phyloP scores from a whole-genome alignment of 257 asterid species.

The Handroanthus guayacan region DNA sequence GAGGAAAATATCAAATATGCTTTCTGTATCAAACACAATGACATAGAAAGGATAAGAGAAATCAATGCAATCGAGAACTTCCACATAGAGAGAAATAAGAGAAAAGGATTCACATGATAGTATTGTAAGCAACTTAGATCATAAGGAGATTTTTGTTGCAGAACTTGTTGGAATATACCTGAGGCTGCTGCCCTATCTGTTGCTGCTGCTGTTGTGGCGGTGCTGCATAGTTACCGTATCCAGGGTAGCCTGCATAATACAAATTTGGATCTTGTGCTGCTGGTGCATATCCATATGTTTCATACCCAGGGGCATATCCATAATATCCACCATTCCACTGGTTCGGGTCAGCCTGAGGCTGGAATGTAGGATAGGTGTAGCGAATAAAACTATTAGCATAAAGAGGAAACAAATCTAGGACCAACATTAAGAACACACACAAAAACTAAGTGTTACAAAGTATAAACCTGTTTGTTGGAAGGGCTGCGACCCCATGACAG shows the following conservation, averaged over 20 bases:
- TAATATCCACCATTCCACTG: slow-evolving; percentile 56
- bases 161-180: slow-evolving; percentile 40
- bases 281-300: slow-evolving; percentile 59
- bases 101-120: too few relatives aligned
- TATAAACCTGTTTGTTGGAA: slow-evolving; percentile 64
- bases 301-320: slow-evolving; percentile 63
- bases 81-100: too few relatives aligned
- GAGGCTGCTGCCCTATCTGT: slow-evolving; percentile 44
- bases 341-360: slow-evolving; percentile 44
- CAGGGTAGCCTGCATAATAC: slow-evolving; percentile 65
- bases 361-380: neutral
- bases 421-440: neutral
- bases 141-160: too few relatives aligned
- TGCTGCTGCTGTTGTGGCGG: slow-evolving; percentile 56
- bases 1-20: too few relatives aligned
- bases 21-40: too few relatives aligned
- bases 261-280: slow-evolving; percentile 63
- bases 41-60: too few relatives aligned
- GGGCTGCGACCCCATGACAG: slow-evolving; percentile 88
- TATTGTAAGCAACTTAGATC: too few relatives aligned
- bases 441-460: neutral
- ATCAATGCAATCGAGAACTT: too few relatives aligned
- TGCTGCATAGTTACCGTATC: slow-evolving; percentile 58
- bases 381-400: neutral
- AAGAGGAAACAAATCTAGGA: neutral